Evolutionary conservation across 768 basidiomycete species (phyloP).

Genomic region (Amanita muscaria): DNA sequence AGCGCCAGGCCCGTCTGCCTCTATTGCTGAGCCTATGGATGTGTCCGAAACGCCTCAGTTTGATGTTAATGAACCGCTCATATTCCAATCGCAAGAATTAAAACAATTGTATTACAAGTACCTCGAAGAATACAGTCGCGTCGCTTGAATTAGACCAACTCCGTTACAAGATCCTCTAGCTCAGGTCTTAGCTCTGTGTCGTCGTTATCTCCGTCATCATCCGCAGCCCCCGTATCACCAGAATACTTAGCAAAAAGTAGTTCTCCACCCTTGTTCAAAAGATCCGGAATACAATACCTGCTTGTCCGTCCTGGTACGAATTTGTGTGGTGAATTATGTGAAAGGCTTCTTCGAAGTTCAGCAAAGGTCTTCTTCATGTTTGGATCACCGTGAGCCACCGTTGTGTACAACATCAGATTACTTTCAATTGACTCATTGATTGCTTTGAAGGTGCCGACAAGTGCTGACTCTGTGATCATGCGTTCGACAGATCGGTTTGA

Average conservation of each 20-base stretch:
- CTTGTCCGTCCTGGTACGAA: conserved; percentile 9
- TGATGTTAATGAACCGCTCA: not conserved
- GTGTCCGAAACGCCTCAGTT: not conserved
- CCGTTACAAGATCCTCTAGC: conserved; percentile 5
- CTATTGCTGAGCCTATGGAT: too few species aligned
- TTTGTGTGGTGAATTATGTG: conserved; percentile 9
- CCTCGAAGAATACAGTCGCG: too few species aligned
- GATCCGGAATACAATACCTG: conserved; percentile 9
- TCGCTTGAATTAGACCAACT: too few species aligned
- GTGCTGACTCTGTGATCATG: conserved; percentile 14
- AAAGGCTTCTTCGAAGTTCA: conserved; percentile 7
- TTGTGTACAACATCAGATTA: conserved; percentile 17
- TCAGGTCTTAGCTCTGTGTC: conserved; percentile 2
- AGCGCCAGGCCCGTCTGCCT: not conserved
- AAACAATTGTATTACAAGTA: too few species aligned
- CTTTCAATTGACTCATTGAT: conserved; percentile 13
- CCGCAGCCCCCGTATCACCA: conserved; percentile 5
- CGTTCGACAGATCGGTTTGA: conserved; percentile 9
- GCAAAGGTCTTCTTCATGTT: conserved; percentile 19
- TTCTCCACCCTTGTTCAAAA: conserved; percentile 7
- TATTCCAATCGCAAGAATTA: not conserved
- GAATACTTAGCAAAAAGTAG: not conserved
- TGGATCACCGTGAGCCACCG: conserved; percentile 16
- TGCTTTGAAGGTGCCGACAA: conserved; percentile 21
- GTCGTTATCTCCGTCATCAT: not conserved